Base-by-base conservation (phyloP, 225 moss, liverwort and hornwort genomes). In the Polytrichum formosum region DNA sequence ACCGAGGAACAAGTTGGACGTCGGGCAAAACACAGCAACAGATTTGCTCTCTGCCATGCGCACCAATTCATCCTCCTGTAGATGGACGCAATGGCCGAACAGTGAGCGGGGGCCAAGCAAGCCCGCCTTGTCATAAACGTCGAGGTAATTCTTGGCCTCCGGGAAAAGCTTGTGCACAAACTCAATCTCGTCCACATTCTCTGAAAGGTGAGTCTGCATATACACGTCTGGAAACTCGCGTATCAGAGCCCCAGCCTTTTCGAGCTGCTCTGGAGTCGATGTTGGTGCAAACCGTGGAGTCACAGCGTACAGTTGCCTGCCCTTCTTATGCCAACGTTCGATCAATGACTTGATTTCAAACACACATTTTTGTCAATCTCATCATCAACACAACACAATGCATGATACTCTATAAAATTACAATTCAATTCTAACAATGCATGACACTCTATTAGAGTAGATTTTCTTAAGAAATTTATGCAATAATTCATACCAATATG, bases 281-380 rank as follows among this genome's bases (percentile, higher is more conserved):
- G 84, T 81, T 55, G 78, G 75, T 1, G 84, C 84, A 58, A 84
- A 84, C 18, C 84, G 84, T 29, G 84, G 84, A 4, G 84, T 84
- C 53, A 84, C 84, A 21, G 78, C 78, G 28, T 84, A 84, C 46
- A 81, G 81, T 59, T 84, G 84, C 64, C 84, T 72, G 13, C 81
- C 81, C 28, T 55, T 73, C 13, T 84, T 84, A 63, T 84, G 84
- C 46, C 46, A 46, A 16, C 46, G 46, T 46, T 46, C 13, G 13
- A 46, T 46, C 46, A 46, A 16, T 2, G 0, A 46, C 46, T 46
- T 46, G 46, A 46, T 4, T 46, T 46, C 46, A 16, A 4, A 46
- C 35, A 46, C 13, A 46, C 16, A 46, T 2, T 46, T 13, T 46
- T 46, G 46, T 46, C 46, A 46, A 46, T 46, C 46, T 37, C 46